Evolutionary conservation across 73 alveolate species (phyloP).

Genomic region (Paramecium sonneborni): DNA sequence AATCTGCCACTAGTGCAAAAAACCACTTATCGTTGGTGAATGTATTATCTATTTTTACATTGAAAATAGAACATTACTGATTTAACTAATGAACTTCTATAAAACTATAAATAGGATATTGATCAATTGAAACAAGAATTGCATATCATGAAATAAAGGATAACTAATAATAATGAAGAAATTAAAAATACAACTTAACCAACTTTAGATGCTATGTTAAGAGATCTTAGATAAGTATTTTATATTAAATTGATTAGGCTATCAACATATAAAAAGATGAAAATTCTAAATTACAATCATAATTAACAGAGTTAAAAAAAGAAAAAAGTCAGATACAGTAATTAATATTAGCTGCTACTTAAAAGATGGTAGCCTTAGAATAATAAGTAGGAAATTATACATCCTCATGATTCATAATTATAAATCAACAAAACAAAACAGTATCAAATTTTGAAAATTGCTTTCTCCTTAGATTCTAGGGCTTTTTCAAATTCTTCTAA

Average conservation of each 20-base stretch:
- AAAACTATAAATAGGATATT: background rate
- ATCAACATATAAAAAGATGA: constrained; percentile 21
- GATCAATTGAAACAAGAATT: background rate
- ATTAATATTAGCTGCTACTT: background rate
- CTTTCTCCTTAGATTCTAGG: background rate
- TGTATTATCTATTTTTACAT: background rate
- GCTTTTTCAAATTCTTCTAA: background rate
- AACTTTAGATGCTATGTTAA: constrained; percentile 20
- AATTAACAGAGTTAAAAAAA: constrained; percentile 2
- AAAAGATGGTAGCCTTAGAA: background rate
- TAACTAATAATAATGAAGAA: constrained; percentile 19
- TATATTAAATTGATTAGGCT: background rate
- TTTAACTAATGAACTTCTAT: background rate
- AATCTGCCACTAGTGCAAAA: background rate
- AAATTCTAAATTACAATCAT: background rate
- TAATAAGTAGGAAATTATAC: constrained; percentile 24
- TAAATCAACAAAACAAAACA: too few species aligned
- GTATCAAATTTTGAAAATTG: background rate
- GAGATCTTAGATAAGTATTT: constrained; percentile 3
- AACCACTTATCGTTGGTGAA: background rate
- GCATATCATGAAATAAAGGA: constrained; percentile 6
- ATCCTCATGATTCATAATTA: background rate
- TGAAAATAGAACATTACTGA: background rate
- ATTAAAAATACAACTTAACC: constrained; percentile 16
- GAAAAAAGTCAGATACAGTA: background rate